Evolutionary conservation across 2,329 filamentous ascomycete genomes (phyloP).

Genomic region (Nigrospora sphaerica): DNA sequence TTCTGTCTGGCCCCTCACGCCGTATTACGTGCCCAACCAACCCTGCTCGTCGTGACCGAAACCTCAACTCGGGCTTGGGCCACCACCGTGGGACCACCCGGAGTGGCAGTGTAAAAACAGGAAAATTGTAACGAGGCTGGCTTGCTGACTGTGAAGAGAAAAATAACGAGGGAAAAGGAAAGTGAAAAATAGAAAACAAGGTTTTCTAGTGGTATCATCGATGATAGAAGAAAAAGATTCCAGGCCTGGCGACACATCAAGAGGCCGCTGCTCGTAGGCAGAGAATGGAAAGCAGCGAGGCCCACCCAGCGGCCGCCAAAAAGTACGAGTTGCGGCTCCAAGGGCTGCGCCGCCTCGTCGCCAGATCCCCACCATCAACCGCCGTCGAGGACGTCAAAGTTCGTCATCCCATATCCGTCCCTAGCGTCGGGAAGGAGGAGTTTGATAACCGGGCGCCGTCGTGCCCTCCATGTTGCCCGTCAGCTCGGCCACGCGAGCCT

Average conservation of each 20-base stretch:
- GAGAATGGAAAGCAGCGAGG: neutral
- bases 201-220: slow-evolving; percentile 27
- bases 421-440: slow-evolving; percentile 27
- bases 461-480: slow-evolving; percentile 72
- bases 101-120: too few species aligned
- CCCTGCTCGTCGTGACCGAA: too few species aligned
- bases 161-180: neutral
- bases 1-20: too few species aligned
- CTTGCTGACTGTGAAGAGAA: neutral
- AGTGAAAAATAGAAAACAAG: slow-evolving; percentile 10
- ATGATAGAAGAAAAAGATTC: slow-evolving; percentile 10
- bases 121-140: too few species aligned
- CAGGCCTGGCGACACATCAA: slow-evolving; percentile 12
- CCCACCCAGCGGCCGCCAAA: neutral
- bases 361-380: neutral
- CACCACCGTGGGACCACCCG: too few species aligned
- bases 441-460: slow-evolving; percentile 24
- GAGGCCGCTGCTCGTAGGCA: neutral
- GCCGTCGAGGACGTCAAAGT: slow-evolving; percentile 6
- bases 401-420: slow-evolving; percentile 17
- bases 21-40: too few species aligned
- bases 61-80: too few species aligned
- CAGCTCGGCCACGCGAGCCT: slow-evolving; percentile 89
- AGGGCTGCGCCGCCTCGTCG: neutral
- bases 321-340: neutral